Base-by-base conservation (phyloP, 129 eudicot genomes). In the Chrysanthemum seticuspe region DNA sequence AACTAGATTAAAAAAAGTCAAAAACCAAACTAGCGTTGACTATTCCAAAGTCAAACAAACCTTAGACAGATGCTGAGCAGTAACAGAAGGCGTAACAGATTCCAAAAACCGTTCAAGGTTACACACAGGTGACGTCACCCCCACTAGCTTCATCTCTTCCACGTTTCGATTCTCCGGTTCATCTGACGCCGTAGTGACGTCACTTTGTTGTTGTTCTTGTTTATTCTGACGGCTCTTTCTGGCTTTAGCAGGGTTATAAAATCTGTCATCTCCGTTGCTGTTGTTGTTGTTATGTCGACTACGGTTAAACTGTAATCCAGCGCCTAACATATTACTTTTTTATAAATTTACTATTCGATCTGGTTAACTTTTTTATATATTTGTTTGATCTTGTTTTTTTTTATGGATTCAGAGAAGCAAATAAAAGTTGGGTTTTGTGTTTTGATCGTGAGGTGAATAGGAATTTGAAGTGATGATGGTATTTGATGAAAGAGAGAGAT, bases 11-110 rank as follows among this genome's bases (percentile, higher is more conserved):
- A 40, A 40, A 36, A 36, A 40, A 40, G 45, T 40, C 45, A 40
- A 6, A 40, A 0, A 40, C 10, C 2, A 1, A 40, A 40, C 47
- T 40, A 40, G 2, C 10, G 15, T 45, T 57, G 23, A 40, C 34
- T 2, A 10, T 0, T 27, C n/a, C 0, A 70, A 58, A 68, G 13
- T 49, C 60, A 69, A 36, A 73, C 52, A 16, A 72, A 95, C 99
- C 99, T 95, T 88, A 3, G 97, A 83, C 13, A 76, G 95, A 78
- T 81, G 82, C 83, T 88, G 99, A 70, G 91, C 94, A 8, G 87
- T 74, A 55, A 95, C 94, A 8, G 85, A 86, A 53, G 97, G 99
- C 51, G 92, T 85, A 65, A 95, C 72, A 7, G 99, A 82, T 47
- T 86, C 84, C 78, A 95, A 71, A 78, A 95, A 90, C 65, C 96